Evolutionary conservation across 2,329 filamentous ascomycete genomes (phyloP).

Genomic region (Aspergillus udagawae): DNA sequence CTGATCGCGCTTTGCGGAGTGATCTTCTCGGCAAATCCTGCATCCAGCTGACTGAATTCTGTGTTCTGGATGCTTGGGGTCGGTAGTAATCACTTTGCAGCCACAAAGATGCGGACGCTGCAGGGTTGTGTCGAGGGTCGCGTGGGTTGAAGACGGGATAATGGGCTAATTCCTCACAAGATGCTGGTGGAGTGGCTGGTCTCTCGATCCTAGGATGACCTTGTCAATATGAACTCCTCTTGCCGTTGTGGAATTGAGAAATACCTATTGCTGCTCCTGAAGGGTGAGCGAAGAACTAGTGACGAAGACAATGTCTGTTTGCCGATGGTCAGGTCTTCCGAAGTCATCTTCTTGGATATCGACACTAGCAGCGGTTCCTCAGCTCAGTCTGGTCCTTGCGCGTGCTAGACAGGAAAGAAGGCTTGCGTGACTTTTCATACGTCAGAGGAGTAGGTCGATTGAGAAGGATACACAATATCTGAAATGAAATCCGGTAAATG

Average conservation of each 20-base stretch:
- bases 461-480: neutral
- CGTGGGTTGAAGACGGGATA: constrained; percentile 35
- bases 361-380: neutral
- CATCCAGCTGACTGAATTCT: constrained; percentile 21
- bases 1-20: constrained; percentile 29
- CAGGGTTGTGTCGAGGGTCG: constrained; percentile 35
- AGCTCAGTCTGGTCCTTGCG: neutral
- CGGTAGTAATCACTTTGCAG: constrained; percentile 7
- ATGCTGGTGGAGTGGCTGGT: constrained; percentile 11
- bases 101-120: constrained; percentile 8
- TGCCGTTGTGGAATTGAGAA: neutral
- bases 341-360: constrained; percentile 1
- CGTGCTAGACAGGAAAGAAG: neutral
- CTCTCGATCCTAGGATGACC: constrained; percentile 6
- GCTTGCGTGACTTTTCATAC: neutral
- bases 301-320: constrained; percentile 18
- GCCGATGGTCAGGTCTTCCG: constrained; percentile 1
- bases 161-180: constrained; percentile 30
- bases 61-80: constrained; percentile 11
- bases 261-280: constrained; percentile 22
- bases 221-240: neutral
- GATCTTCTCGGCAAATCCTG: constrained; percentile 26
- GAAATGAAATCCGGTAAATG: neutral
- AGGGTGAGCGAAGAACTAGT: constrained; percentile 14
- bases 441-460: neutral